Base-by-base conservation (phyloP, 2,329 filamentous ascomycete species). In the Cladophialophora immunda region DNA sequence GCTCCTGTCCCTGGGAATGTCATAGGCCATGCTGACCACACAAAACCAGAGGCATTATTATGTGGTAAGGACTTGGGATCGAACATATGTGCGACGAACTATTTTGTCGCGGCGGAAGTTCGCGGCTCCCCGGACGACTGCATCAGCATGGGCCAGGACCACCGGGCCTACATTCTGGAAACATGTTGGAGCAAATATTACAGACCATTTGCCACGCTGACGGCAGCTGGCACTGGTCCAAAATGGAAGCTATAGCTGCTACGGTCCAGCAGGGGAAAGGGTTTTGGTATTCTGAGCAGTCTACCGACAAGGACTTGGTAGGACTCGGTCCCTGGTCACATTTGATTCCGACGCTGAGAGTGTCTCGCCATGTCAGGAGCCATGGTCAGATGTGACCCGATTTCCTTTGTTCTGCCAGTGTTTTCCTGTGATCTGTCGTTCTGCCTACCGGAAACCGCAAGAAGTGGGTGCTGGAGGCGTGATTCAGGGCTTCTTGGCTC, bases 121-220 rank as follows among this genome's bases (percentile, higher is more conserved):
- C 47, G 45, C 47, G 58, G 58, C 45, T 36, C 19, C 27, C 58
- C 27, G 34, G 25, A 29, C 58, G 13, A 54, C 29, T 38, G 32
- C 58, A 61, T 54, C 58, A 61, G 29, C 58, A 61, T 32, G 34
- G 36, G 15, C 9, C 15, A 38, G 36, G 36, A 38, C 36, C 36
- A 13, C n/a, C 19, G 47, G n/a, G 9, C 8, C 9, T 52, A 52
- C n/a, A n/a, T 52, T 3, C 47, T 29, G 47, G n/a, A 22, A 52
- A 52, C 6, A 6, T 52, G 15, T 29, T n/a, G 19, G 32, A n/a
- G 27, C 22, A n/a, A 55, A 11, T 53, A 29, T n/a, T 55, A 30
- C 52, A 30, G 50, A 41, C 34, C 32, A 17, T 62, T 62, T 60
- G 54, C 60, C 59, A 59, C 60, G 60, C 59, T 60, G 59, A 63